A percentile compares a stretch with the other conserved stretches of the same genome.
phyloP scores from a whole-genome alignment of 2,329 filamentous ascomycete species.

The Colletotrichum cereale region DNA sequence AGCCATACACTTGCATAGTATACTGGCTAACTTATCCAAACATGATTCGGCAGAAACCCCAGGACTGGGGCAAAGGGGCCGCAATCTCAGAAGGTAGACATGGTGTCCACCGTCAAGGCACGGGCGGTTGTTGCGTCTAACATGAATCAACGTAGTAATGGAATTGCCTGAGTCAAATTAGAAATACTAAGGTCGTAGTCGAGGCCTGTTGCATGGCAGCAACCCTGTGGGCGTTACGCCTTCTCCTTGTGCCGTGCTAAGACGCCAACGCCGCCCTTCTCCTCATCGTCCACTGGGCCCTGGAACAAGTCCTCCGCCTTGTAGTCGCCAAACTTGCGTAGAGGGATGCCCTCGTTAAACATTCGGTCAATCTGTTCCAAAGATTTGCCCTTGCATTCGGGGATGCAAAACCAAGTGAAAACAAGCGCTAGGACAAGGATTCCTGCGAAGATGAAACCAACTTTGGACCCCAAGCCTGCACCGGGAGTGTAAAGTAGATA shows the following conservation, averaged over 20 bases:
- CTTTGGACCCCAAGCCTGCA: conserved; percentile 37
- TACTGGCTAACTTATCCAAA: no score
- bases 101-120: neutral
- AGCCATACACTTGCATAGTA: neutral
- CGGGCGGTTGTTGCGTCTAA: neutral
- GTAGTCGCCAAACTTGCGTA: conserved; percentile 42
- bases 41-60: neutral
- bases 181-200: neutral
- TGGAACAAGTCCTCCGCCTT: conserved; percentile 22
- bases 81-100: neutral
- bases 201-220: neutral
- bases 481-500: conserved; percentile 39
- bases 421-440: conserved; percentile 38
- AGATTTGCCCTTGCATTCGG: conserved; percentile 44
- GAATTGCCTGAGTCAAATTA: neutral
- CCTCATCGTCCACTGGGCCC: neutral
- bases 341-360: conserved; percentile 40
- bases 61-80: neutral
- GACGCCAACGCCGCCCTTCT: conserved; percentile 19
- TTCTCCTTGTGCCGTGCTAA: conserved; percentile 24
- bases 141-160: neutral
- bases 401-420: conserved; percentile 41
- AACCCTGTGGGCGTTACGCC: conserved; percentile 10
- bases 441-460: conserved; percentile 42
- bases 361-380: conserved; percentile 45